Conservation (phyloP, 2,329 filamentous ascomycete genomes). For the Aspergillus ochraceoroseus region DNA sequence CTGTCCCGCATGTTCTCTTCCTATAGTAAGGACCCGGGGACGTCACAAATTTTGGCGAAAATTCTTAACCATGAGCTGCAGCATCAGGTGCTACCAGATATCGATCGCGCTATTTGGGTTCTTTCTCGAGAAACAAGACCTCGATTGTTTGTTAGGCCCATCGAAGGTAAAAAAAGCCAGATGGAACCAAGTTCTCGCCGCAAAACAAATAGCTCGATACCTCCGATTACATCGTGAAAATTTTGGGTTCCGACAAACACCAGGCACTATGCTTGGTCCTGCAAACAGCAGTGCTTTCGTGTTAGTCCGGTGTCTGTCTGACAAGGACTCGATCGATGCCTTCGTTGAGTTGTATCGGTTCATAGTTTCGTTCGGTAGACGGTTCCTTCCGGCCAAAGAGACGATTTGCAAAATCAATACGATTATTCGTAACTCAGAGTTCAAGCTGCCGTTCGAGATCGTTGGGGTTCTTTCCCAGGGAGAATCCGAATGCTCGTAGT, state of each 20-base stretch:
- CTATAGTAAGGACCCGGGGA: conserved; percentile 26
- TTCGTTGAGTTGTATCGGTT: conserved; percentile 30
- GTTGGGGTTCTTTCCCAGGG: conserved; percentile 21
- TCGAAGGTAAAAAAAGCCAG: conserved; percentile 15
- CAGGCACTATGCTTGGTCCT: conserved; percentile 27
- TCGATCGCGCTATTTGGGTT: conserved; percentile 26
- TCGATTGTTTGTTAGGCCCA: conserved; percentile 11
- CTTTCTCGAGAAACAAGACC: conserved; percentile 20
- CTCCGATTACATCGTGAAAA: conserved; percentile 26
- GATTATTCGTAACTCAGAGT: conserved; percentile 11
- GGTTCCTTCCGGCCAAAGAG: conserved; percentile 22
- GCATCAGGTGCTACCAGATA: conserved; percentile 28
- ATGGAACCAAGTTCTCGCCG: conserved; percentile 20
- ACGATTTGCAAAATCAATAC: conserved; percentile 24
- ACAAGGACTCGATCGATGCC: conserved; percentile 24
- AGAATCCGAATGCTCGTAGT: conserved; percentile 16
- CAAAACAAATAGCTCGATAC: conserved; percentile 26
- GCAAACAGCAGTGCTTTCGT: conserved; percentile 22
- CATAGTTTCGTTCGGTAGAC: conserved; percentile 24
- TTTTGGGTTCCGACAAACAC: conserved; percentile 30
- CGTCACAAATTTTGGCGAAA: not conserved
- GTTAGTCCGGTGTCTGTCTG: conserved; percentile 21
- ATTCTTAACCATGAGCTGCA: conserved; percentile 18
- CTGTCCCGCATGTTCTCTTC: conserved; percentile 27
- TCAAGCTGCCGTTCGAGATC: conserved; percentile 24